Percentiles rank a stretch among this genome's conserved stretches.
phyloP scores from a whole-genome alignment of 495 filamentous ascomycete species.

The Opeltia flavorubescens region DNA sequence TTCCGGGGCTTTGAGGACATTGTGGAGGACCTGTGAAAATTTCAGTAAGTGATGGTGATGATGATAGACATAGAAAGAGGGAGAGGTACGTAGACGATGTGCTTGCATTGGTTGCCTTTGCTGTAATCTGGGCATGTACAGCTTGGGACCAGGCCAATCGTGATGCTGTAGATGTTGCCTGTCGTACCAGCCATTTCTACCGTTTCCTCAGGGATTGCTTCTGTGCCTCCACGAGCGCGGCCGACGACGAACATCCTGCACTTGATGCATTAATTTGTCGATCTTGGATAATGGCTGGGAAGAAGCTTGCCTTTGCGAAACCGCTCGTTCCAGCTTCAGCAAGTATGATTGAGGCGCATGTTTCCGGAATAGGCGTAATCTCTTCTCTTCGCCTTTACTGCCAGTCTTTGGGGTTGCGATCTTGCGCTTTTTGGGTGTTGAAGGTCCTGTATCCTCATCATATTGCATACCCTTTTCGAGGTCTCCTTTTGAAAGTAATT shows the following conservation, averaged over 20 bases:
- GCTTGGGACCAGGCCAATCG: conserved; percentile 38
- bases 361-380: conserved; percentile 25
- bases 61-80: neutral
- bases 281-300: neutral
- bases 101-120: conserved; percentile 62
- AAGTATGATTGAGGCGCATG: conserved; percentile 27
- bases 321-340: conserved; percentile 28
- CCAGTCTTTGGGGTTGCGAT: conserved; percentile 3
- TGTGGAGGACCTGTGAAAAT: conserved; percentile 38
- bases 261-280: neutral
- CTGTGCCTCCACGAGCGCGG: conserved; percentile 28
- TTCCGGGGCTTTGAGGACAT: conserved; percentile 47
- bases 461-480: neutral
- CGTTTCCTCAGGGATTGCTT: conserved; percentile 31
- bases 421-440: conserved; percentile 13
- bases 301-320: conserved; percentile 26
- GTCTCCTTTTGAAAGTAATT: neutral
- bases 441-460: neutral
- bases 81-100: conserved; percentile 45
- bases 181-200: conserved; percentile 62
- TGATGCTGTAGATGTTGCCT: conserved; percentile 58
- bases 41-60: conserved; percentile 6
- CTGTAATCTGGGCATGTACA: conserved; percentile 55
- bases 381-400: conserved; percentile 24
- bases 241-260: conserved; percentile 44